Base-by-base conservation (phyloP, 768 basidiomycete genomes). In the Mycena albidolilacea region DNA sequence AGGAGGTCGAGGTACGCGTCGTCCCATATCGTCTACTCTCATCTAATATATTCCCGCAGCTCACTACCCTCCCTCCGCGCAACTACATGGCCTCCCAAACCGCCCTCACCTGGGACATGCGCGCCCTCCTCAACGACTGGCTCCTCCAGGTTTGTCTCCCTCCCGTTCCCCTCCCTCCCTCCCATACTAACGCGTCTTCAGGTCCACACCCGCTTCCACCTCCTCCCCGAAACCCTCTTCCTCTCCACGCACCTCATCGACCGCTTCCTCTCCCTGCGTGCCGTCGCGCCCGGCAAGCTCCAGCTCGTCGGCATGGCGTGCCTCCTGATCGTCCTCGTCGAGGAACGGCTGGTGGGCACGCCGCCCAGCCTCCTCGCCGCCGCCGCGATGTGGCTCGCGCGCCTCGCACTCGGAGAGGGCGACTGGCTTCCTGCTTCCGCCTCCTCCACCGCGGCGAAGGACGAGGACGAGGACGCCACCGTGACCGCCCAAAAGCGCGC, bases 201-300 rank as follows among this genome's bases (percentile, higher is more conserved):
- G 82, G 92, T 97, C 17, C 97, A 98, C 80, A 88, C 88, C 62
- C 92, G 92, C 75, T 97, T 97, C 87, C 90, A 90, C 67, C 87
- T 98, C 39, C 86, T 95, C 11, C 94, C 95, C 17, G 97, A 98
- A 82, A 97, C 97, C 0, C 90, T 98, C 68, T 97, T 97, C 85
- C 90, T 97, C 70, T 91, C 91, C 78, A 86, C 92, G 75, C 97
- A 98, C 85, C 90, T 98, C 78, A 90, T 97, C 67, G 92, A 93
- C 78, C 90, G 92, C 63, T 92, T 93, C 84, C 86, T 93, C n/a
- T 89, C 89, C 17, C 81, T 85, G 44, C 93, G 96, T 14, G 88
- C 90, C 61, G 91, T 97, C 73, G 93, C 94, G 1, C 85, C 97
- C 41, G 85, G 90, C 72, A 97, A 97, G 81, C 89, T 97, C 43